Evolutionary conservation across 75 land plant genomes (phyloP).

Genomic region (Cunninghamia lanceolata): DNA sequence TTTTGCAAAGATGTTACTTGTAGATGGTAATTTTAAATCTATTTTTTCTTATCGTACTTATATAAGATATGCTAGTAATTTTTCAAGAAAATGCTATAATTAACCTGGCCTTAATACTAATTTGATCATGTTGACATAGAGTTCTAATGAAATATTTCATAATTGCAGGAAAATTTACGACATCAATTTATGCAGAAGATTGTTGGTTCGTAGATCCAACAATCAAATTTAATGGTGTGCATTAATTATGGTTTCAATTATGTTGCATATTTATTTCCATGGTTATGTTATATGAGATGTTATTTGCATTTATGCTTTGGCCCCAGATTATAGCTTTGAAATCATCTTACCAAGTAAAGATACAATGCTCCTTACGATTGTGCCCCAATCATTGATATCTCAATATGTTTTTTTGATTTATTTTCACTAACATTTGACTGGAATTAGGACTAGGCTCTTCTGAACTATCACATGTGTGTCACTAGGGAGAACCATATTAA

Average conservation of each 20-base stretch:
- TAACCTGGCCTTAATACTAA: background rate
- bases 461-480: background rate
- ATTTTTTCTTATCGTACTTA: background rate
- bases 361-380: background rate
- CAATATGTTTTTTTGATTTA: background rate
- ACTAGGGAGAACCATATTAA: background rate
- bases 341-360: background rate
- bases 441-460: background rate
- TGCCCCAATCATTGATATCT: background rate
- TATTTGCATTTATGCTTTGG: background rate
- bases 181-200: constrained; percentile 71
- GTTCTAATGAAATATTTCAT: background rate
- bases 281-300: background rate
- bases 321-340: background rate
- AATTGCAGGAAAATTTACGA: constrained; percentile 62
- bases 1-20: background rate
- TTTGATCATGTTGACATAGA: background rate
- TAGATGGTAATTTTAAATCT: background rate
- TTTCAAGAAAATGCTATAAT: background rate
- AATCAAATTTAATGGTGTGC: constrained; percentile 72
- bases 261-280: background rate
- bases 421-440: background rate
- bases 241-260: background rate
- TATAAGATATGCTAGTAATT: background rate
- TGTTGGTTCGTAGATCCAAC: constrained; percentile 95